Evolutionary conservation across 305 asterid species (phyloP).

Genomic region (Solanum hybrid): DNA sequence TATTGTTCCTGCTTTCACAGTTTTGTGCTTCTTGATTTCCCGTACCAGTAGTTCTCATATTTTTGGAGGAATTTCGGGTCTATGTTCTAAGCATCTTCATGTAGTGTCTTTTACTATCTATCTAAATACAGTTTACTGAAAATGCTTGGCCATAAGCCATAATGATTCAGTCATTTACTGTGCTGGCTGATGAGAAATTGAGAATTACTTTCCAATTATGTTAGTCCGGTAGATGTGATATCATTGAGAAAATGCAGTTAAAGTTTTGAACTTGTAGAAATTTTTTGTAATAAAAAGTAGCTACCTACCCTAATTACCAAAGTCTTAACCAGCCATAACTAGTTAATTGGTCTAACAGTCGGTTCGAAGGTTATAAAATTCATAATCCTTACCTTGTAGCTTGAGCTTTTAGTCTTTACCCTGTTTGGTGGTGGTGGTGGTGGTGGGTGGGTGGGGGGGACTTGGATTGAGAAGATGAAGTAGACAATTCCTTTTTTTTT

Average conservation of each 20-base stretch:
- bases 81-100: neutral
- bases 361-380: neutral
- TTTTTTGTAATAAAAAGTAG: neutral
- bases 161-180: neutral
- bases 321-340: neutral
- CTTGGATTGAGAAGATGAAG: too few species aligned
- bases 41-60: neutral
- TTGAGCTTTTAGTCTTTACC: neutral
- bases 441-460: too few species aligned
- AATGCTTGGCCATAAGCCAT: neutral
- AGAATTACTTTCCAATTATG: neutral
- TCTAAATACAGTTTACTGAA: neutral
- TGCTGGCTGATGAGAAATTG: neutral
- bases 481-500: too few species aligned
- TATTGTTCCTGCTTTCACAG: slow-evolving; percentile 8
- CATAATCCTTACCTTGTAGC: neutral
- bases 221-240: neutral
- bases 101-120: neutral
- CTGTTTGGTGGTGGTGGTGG: neutral
- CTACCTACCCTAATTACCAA: neutral
- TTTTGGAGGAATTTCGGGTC: neutral
- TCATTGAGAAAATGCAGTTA: neutral
- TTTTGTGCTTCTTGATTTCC: neutral
- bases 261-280: neutral
- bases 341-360: neutral